Base-by-base conservation (phyloP, 257 asterid species). In the Cruciata laevipes region DNA sequence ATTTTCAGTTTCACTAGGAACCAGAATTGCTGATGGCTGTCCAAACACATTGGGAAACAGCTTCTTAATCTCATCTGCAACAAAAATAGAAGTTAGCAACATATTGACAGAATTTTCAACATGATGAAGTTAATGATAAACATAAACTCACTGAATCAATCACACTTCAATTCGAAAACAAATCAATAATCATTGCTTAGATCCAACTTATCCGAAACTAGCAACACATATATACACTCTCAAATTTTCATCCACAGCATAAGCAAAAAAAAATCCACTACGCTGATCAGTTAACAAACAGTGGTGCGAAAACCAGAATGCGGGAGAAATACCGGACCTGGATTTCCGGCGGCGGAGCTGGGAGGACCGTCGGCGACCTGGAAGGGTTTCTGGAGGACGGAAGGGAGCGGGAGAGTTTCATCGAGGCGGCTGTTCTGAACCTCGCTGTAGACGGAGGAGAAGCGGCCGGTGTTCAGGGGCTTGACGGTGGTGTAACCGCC, bases 301-400 rank as follows among this genome's bases (percentile, higher is more conserved):
- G 64, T 25, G 10, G 5, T 24, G 33, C 66, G 66, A 30, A 14
- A 17, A 30, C 40, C 7, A 5, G 51, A 62, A 62, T 62, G 66
- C 51, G 7, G 44, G 63, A 21, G 17, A 31, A 27, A 27, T 7
- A 60, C 2, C 33, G 1, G 52, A 90, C 99, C 99, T 78, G 97
- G 99, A 74, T 90, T 85, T 35, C 99, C 96, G n/a, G 99, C 97
- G 35, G 99, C 95, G 56, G 97, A 86, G 71, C 96, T 90, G 37
- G 88, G 83, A 31, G 96, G 95, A 4, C 99, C 99, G 57, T 84
- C 93, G 65, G 85, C 86, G 68, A 90, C 83, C 40, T 82, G 83
- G 77, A 94, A 88, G 64, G 99, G 65, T 55, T 63, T 80, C 42
- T 81, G 57, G 66, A 94, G 85, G 67, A 94, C 99, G 25, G 92